Evolutionary conservation across 345 rosid species (phyloP).

Genomic region (Populus davidiana): DNA sequence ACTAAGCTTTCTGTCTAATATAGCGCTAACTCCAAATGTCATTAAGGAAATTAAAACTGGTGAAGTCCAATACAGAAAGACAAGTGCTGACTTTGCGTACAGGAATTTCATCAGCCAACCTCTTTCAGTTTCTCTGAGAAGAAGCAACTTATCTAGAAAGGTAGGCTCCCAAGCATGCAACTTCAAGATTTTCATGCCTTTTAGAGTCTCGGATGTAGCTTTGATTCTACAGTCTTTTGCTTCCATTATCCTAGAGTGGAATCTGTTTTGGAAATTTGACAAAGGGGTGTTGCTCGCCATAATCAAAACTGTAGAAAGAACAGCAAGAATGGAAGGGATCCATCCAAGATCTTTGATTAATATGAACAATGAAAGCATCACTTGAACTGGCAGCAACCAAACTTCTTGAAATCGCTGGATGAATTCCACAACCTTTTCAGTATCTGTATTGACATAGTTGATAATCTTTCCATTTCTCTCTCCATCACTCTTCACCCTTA

Average conservation of each 20-base stretch:
- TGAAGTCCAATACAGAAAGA: conserved; percentile 60
- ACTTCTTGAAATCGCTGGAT: conserved; percentile 54
- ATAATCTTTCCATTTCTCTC: conserved; percentile 45
- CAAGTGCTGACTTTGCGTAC: conserved; percentile 49
- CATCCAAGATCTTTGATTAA: conserved; percentile 53
- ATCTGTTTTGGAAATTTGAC: conserved; percentile 48
- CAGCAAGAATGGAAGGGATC: conserved; percentile 53
- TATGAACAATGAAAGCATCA: conserved; percentile 48
- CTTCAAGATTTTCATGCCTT: conserved; percentile 52
- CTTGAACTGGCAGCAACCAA: conserved; percentile 69
- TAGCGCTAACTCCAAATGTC: conserved; percentile 50
- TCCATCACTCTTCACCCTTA: conserved; percentile 40
- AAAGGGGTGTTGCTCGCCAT: conserved; percentile 68
- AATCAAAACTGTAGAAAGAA: conserved; percentile 44
- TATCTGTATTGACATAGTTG: conserved; percentile 59
- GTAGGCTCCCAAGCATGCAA: conserved; percentile 46
- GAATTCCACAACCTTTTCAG: conserved; percentile 64
- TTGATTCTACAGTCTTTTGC: conserved; percentile 36
- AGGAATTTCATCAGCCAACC: conserved; percentile 45
- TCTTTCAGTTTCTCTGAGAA: conserved; percentile 50
- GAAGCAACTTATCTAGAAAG: conserved; percentile 45
- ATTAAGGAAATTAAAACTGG: conserved; percentile 53
- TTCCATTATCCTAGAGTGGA: conserved; percentile 60
- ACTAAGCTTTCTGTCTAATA: conserved; percentile 40
- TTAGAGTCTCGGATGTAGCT: conserved; percentile 59